Evolutionary conservation across 2,329 filamentous ascomycete species (phyloP), one percentile per base, ranked within the genome.

Genomic region (Claviceps purpurea): DNA sequence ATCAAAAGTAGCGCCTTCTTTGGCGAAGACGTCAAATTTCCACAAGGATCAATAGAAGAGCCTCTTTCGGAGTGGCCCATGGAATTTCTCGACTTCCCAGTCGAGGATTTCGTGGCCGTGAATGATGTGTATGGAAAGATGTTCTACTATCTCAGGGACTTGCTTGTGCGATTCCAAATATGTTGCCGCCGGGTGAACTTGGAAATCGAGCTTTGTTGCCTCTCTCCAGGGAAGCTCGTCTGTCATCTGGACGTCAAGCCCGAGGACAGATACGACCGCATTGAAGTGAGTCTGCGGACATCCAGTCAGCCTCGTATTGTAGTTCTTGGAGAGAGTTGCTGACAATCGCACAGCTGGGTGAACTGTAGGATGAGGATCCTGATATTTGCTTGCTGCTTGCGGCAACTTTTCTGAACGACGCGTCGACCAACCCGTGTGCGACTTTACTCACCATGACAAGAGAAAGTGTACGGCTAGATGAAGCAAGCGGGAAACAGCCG

Each of bases 51-150:
- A 2, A 53, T 55, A 2, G 43, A 45, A 3, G 62, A 64, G 45
- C 62, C 62, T 5, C 53, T 64, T 11, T 47, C 54, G 0, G 62
- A 64, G 43, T 64, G 62, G 62, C 57, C 62, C 2, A 61, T 63
- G 54, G 57, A 58, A 39, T 26, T 63, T 2, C 52, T 62, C 10
- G 59, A 62, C 11, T 53, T 56, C 24, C 3, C 34, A 4, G 5
- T 42, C 24, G 6, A 49, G 0, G 52, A 39, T 13, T 53, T 54
- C 11, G 52, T 54, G 18, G 56, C 60, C 1, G 24, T 43, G 11
- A 59, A 61, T 10, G 62, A 64, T 46, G 55, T 60, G 4, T 64
- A 64, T 49, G 62, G 62, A 24, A 63, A 62, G 50, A 57, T 63
- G 57, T 62, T 59, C 13, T 60, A 57, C 51, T 64, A 60, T n/a